Conservation (phyloP, 768 basidiomycete genomes). For the Russula ochroleuca region DNA sequence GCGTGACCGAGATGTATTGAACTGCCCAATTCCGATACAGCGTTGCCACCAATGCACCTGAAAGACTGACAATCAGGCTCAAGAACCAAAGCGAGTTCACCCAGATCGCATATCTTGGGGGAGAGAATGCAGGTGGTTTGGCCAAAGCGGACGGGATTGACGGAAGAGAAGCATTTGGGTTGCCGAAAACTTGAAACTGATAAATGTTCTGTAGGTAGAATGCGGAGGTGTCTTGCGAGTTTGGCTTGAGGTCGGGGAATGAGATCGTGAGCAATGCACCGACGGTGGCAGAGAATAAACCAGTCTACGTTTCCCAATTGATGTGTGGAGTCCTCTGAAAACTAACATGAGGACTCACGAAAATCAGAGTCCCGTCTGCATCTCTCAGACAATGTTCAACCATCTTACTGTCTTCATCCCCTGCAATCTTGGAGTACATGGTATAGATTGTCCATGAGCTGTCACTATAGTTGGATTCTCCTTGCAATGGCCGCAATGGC, state of each 20-base stretch:
- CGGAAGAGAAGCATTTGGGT: neutral
- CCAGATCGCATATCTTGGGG: neutral
- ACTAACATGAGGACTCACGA: neutral
- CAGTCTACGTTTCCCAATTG: neutral
- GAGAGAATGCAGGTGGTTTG: neutral
- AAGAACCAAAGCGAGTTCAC: conserved; percentile 7
- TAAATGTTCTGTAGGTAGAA: neutral
- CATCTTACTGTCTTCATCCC: neutral
- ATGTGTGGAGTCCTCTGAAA: neutral
- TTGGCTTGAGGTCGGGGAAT: neutral
- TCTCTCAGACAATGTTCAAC: neutral
- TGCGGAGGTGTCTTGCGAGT: neutral
- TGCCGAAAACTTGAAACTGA: neutral
- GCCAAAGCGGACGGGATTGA: too few relatives aligned
- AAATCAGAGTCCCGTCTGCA: neutral
- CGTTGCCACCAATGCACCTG: too few relatives aligned
- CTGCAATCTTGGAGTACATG: neutral
- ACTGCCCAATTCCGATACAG: too few relatives aligned
- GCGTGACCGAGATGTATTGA: too few relatives aligned
- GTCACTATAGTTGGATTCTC: too few relatives aligned
- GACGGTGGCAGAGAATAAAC: neutral
- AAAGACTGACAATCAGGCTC: neutral
- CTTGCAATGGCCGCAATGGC: too few relatives aligned
- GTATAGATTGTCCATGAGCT: too few relatives aligned
- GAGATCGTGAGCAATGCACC: neutral